These are phyloP conservation scores for Boletus coccyginus DNA, from an alignment of 768 basidiomycete species.

Conservation along the genomic window DNA sequence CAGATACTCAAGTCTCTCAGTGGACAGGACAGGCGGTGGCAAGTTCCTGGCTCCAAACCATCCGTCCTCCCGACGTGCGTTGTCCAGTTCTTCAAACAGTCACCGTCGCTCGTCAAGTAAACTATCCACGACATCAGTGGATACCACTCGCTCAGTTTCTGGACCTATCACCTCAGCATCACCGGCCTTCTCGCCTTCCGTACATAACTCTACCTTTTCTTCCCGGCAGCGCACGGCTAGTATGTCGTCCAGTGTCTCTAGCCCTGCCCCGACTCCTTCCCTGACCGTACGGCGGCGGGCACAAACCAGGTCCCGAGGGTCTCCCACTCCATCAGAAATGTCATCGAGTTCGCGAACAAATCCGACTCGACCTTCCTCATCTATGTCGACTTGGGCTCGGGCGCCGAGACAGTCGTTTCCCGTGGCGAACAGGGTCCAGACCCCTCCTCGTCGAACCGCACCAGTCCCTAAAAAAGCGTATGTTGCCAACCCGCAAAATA, in stretches of 20 bases:
- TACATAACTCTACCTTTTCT: constrained; percentile 69
- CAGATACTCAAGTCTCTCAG: constrained; percentile 32
- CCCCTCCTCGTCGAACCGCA: constrained; percentile 44
- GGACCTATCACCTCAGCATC: constrained; percentile 53
- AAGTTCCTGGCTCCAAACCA: constrained; percentile 47
- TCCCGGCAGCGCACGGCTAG: constrained; percentile 84
- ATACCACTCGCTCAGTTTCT: constrained; percentile 65
- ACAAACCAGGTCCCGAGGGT: constrained; percentile 46
- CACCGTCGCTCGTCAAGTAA: constrained; percentile 56
- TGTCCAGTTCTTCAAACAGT: constrained; percentile 46
- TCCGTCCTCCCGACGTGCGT: constrained; percentile 44
- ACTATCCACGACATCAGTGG: constrained; percentile 42
- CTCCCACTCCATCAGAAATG: constrained; percentile 63
- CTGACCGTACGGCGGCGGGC: constrained; percentile 37
- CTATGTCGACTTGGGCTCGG: constrained; percentile 64
- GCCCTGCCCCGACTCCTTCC: constrained; percentile 32
- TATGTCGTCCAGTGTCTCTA: constrained; percentile 43
- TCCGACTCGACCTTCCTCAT: constrained; percentile 40
- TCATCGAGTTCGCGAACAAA: constrained; percentile 50
- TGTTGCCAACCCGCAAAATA: constrained; percentile 84
- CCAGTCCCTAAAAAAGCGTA: constrained; percentile 61
- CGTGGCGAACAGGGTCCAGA: constrained; percentile 39
- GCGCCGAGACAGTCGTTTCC: constrained; percentile 65
- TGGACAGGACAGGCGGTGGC: constrained; percentile 34
- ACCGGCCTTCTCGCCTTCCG: constrained; percentile 27